Conservation (phyloP, 2,329 filamentous ascomycete genomes). For the Neofusicoccum parvum region DNA sequence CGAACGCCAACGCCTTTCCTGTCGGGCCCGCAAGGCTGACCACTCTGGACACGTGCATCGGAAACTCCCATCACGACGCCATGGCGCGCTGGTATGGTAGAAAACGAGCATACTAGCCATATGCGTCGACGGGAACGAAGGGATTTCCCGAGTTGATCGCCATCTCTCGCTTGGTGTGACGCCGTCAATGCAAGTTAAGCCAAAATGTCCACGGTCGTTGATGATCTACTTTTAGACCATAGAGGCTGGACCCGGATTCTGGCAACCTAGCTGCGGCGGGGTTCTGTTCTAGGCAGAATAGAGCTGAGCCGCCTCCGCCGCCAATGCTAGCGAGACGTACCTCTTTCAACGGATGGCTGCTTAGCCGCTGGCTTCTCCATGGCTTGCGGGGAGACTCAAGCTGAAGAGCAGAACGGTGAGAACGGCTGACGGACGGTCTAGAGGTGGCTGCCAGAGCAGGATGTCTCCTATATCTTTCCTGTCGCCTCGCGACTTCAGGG, state of each 20-base stretch:
- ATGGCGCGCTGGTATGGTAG: background rate
- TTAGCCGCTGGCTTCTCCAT: background rate
- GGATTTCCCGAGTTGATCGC: background rate
- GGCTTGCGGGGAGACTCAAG: background rate
- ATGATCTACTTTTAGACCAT: slow-evolving; percentile 1
- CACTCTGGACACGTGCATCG: background rate
- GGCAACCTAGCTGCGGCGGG: background rate
- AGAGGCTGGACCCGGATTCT: background rate
- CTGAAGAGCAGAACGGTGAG: background rate
- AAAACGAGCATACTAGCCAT: background rate
- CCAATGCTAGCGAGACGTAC: background rate
- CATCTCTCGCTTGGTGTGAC: background rate
- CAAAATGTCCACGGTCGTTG: background rate
- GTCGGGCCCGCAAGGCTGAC: background rate
- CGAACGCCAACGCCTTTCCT: background rate
- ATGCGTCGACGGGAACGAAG: background rate
- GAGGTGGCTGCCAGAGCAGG: background rate
- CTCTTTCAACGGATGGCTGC: background rate
- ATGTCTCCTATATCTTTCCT: background rate
- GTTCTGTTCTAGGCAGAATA: background rate
- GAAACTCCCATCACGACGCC: background rate
- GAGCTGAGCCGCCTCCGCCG: background rate
- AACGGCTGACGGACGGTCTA: background rate
- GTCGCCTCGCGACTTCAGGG: background rate
- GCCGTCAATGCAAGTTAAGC: background rate